Conservation (phyloP, 1,139 yeast genomes). For the Yamadazyma sp. region DNA sequence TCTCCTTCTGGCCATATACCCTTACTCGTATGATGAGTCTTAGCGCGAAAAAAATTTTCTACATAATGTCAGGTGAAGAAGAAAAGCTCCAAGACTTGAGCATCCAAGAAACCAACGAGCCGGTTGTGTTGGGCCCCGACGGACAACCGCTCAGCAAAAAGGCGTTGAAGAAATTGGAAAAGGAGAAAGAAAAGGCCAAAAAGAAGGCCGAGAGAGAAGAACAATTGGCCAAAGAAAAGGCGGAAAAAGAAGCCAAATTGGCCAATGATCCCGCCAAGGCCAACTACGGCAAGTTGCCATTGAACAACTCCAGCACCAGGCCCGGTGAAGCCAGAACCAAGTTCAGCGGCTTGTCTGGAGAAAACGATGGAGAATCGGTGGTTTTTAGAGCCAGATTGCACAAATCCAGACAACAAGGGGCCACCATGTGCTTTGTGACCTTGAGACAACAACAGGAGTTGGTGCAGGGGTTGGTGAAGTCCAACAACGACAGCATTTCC, state of each 20-base stretch:
- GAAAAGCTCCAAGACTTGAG: constrained; percentile 36
- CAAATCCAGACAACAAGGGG: constrained; percentile 92
- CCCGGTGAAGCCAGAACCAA: constrained; percentile 59
- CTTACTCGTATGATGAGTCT: no score
- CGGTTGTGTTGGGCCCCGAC: constrained; percentile 65
- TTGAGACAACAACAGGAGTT: constrained; percentile 85
- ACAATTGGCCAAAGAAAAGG: constrained; percentile 81
- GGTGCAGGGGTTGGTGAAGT: constrained; percentile 82
- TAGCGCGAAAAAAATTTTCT: constrained; percentile 5
- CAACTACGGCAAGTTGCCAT: constrained; percentile 85
- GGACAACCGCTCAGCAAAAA: constrained; percentile 95
- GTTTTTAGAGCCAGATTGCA: constrained; percentile 93
- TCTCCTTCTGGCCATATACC: no score
- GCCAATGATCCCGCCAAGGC: constrained; percentile 84
- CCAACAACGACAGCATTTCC: constrained; percentile 60
- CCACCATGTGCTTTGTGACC: constrained; percentile 86
- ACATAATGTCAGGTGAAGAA: constrained; percentile 19
- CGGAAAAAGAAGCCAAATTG: constrained; percentile 68
- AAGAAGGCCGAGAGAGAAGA: constrained; percentile 94
- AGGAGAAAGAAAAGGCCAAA: constrained; percentile 87
- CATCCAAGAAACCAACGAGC: constrained; percentile 21
- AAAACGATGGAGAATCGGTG: constrained; percentile 76
- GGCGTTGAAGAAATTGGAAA: constrained; percentile 91
- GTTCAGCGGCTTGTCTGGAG: constrained; percentile 55
- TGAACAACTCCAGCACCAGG: constrained; percentile 75